Evolutionary conservation across 768 basidiomycete species (phyloP), one percentile per base, ranked within the genome.

Genomic region (Gyrodon lividus): DNA sequence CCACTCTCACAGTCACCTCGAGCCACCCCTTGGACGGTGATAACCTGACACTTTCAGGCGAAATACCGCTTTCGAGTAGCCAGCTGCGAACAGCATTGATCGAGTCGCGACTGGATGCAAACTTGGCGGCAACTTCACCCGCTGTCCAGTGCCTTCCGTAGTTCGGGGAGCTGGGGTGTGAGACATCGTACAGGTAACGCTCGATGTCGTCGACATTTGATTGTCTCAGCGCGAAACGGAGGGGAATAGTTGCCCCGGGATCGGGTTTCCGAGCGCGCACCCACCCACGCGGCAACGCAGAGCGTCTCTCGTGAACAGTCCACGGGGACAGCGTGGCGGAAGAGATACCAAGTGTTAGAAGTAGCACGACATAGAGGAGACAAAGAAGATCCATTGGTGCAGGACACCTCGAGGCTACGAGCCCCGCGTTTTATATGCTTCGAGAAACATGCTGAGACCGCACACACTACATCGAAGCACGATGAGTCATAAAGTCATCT

Each of bases 91-190:
- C 78, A 6, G 72, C 57, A 13, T 68, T 57, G 37, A 80, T 64
- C 10, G 77, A 69, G 26, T 77, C 74, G 9, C 53, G 50, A 20
- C 68, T 70, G 16, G 80, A 77, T 2, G 76, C 65, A 64, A 83
- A 83, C 9, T 71, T 69, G 16, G 72, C 65, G 5, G 74, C 70
- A 23, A 81, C 70, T 46, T 77, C 59, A 2, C 66, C 68, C 4
- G 79, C 62, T 5, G 71, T 63, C 72, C 76, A 79, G 58, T 82
- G 80, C 49, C 75, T 65, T 13, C 79, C 79, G 55, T 80, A 82
- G 56, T 68, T 69, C 6, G 69, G 69, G 1, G 80, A 81, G 20
- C 75, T 73, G 3, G 80, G 79, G 49, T 81, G 73, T 2, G 80
- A 75, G 17, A 82, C 74, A 30, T 73, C 72, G 56, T 73, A 61